These are phyloP conservation scores for Diaporthe sp. DNA, from an alignment of 2,329 filamentous ascomycete genomes.

Conservation along the genomic window DNA sequence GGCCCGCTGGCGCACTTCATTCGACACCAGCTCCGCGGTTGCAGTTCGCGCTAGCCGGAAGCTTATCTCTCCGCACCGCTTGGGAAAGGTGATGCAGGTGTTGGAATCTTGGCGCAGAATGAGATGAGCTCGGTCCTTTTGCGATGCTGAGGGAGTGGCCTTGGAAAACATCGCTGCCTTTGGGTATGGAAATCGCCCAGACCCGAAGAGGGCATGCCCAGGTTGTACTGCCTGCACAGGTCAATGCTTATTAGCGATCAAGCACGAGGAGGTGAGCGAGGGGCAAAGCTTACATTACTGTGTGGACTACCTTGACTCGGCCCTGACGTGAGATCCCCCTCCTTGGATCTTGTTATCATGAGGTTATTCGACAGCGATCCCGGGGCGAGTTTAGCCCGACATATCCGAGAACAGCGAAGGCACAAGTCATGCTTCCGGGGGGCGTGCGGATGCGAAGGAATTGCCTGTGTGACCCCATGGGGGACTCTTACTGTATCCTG, in stretches of 20 bases:
- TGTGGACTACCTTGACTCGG: not conserved
- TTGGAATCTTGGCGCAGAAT: not conserved
- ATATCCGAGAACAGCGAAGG: not conserved
- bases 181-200: not conserved
- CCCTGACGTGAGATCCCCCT: constrained; percentile 10
- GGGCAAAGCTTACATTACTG: not conserved
- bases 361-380: not conserved
- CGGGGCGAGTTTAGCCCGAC: constrained; percentile 3
- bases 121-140: constrained; percentile 1
- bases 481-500: constrained; percentile 3
- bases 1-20: not conserved
- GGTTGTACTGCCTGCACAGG: not conserved
- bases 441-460: not conserved
- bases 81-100: not conserved
- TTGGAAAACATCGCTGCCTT: not conserved
- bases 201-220: not conserved
- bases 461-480: constrained; percentile 15
- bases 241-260: constrained; percentile 1
- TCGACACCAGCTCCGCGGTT: constrained; percentile 9
- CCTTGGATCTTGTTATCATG: not conserved
- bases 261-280: not conserved
- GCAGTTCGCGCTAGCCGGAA: constrained; percentile 16
- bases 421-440: constrained; percentile 22
- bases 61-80: constrained; percentile 1
- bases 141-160: not conserved